Evolutionary conservation across 1,139 yeast genomes (phyloP).

Genomic region (Starmera stellimalicola): DNA sequence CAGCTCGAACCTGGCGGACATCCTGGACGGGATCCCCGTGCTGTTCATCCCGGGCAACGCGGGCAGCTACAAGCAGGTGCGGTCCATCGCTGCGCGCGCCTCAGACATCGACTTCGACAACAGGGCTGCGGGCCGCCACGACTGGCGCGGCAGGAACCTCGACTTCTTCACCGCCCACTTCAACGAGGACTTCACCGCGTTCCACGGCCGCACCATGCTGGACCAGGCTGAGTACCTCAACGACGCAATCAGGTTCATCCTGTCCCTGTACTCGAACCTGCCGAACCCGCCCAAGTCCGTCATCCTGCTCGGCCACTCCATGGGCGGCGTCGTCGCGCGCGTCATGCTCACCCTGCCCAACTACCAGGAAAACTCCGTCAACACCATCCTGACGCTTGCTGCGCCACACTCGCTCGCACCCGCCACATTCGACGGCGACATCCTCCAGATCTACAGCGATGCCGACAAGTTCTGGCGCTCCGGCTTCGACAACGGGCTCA

Average conservation of each 20-base stretch:
- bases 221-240: conserved; percentile 93
- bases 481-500: conserved; percentile 33
- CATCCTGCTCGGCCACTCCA: conserved; percentile 81
- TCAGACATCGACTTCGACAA: conserved; percentile 40
- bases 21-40: conserved; percentile 71
- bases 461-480: conserved; percentile 77
- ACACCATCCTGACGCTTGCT: conserved; percentile 78
- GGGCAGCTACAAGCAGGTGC: conserved; percentile 82
- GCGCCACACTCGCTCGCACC: conserved; percentile 95
- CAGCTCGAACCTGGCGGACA: conserved; percentile 27
- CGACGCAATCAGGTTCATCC: conserved; percentile 73
- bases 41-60: conserved; percentile 97
- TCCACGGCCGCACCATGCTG: conserved; percentile 85
- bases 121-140: conserved; percentile 10
- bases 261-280: conserved; percentile 46
- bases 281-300: conserved; percentile 53
- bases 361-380: conserved; percentile 60
- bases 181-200: conserved; percentile 93
- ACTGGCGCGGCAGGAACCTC: conserved; percentile 29
- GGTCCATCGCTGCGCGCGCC: conserved; percentile 83
- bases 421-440: conserved; percentile 88
- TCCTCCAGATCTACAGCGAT: conserved; percentile 61
- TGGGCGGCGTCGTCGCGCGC: conserved; percentile 94
- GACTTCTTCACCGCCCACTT: conserved; percentile 90
- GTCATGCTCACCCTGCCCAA: conserved; percentile 74